Evolutionary conservation across 2,329 filamentous ascomycete genomes (phyloP).

Genomic region (Ophiostoma novo-ulmi): DNA sequence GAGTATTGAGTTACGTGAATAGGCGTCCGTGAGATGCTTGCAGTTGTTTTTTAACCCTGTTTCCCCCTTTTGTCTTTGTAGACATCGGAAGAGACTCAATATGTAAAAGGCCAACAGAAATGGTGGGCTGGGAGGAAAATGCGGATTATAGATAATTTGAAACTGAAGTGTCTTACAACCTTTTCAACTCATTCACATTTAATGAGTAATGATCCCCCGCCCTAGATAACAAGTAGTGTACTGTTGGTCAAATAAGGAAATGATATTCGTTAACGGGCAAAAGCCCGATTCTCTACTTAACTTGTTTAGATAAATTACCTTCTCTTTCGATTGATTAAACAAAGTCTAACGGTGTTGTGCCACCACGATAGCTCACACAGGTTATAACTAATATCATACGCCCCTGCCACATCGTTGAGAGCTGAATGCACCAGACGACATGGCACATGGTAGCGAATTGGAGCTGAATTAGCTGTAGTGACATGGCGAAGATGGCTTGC

Average conservation of each 20-base stretch:
- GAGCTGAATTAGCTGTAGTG: background rate
- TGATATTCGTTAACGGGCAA: conserved; percentile 1
- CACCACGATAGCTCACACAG: background rate
- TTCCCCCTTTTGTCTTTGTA: background rate
- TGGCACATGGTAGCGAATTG: background rate
- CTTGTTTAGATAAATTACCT: background rate
- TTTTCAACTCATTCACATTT: background rate
- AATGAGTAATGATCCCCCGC: background rate
- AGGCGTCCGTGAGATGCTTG: background rate
- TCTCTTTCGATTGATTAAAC: background rate
- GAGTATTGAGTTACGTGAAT: background rate
- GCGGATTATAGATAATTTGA: background rate
- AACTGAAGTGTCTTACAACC: background rate
- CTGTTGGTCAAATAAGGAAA: background rate
- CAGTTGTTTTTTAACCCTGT: background rate
- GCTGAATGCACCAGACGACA: background rate
- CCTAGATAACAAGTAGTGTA: background rate
- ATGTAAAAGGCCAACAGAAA: background rate
- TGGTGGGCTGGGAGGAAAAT: background rate
- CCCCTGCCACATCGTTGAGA: background rate
- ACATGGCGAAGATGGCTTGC: background rate
- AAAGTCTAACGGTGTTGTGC: background rate
- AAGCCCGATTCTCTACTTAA: conserved; percentile 1
- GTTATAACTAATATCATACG: background rate
- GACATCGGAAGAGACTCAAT: background rate